Base-by-base conservation (phyloP, 352 stramenopile genomes). In the Discostella stelligera region DNA sequence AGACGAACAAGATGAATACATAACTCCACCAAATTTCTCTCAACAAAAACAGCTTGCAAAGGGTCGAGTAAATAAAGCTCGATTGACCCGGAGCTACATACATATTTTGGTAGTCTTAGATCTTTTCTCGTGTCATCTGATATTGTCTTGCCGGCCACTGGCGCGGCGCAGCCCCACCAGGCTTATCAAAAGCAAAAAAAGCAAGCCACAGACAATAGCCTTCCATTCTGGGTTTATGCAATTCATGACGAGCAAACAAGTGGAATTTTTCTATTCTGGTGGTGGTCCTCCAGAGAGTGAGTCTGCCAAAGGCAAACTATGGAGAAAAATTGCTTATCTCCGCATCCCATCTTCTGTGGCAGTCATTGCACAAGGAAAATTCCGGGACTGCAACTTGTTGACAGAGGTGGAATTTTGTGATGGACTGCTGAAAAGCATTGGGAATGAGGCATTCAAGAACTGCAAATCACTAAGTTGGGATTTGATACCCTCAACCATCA, bases 401-500 rank as follows among this genome's bases (percentile, higher is more conserved):
- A 48, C 8, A 30, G 41, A 62, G 48, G 62, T 70, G n/a, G 8
- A 70, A 8, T 13, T 70, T 6, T 20, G 25, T 62, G 62, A 59
- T 7, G 62, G 62, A 20, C 41, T 70, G 7, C 41, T 70, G 7
- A 16, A 46, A 41, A 44, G 10, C 13, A 70, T 70, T 58, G 62
- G 0, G 10, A 3, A 37, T 6, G 5, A 30, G 14, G 18, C 62
- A 62, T 70, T 70, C 21, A 7, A 3, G 3, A 1, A 5, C 9
- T 70, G 62, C 18, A 5, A n/a, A n/a, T n/a, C n/a, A n/a, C n/a
- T n/a, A n/a, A n/a, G n/a, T n/a, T n/a, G n/a, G n/a, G n/a, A n/a
- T n/a, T 39, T 30, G 16, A 65, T 73, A 13, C 65, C 65, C 30
- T 73, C 52, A 5, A 64, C 65, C 16, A 27, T 73, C 50, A 54